A percentile compares a stretch with the other conserved stretches of the same genome.
Conservation (phyloP, 1,284 basidiomycete species). For the Ganoderma lingzhi region DNA sequence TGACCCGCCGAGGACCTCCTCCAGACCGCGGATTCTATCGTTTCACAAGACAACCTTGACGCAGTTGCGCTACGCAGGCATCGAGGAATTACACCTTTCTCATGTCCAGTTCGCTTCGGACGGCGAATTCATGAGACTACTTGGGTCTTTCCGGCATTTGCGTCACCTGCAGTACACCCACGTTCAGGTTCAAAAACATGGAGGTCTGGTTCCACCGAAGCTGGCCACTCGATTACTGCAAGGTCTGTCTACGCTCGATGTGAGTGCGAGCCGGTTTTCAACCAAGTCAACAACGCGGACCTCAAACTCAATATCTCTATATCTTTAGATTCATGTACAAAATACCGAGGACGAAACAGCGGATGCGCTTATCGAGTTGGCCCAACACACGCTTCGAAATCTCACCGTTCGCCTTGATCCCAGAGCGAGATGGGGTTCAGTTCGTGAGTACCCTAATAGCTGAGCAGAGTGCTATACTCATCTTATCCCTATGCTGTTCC, state of each 20-base stretch:
- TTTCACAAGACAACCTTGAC: conserved; percentile 2
- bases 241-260: neutral
- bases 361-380: neutral
- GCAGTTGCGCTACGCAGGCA: neutral
- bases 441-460: neutral
- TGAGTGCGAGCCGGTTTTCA: neutral
- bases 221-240: neutral
- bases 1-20: neutral
- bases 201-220: neutral
- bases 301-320: neutral
- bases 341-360: neutral
- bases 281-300: neutral
- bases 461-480: neutral
- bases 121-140: neutral
- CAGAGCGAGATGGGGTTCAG: neutral
- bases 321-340: neutral
- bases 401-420: neutral
- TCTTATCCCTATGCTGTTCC: neutral
- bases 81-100: neutral
- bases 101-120: neutral
- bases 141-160: neutral
- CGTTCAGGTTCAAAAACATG: neutral
- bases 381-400: neutral
- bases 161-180: neutral
- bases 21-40: neutral